These are phyloP conservation scores for Pezizomycotina sp. DNA, from an alignment of 2,329 filamentous ascomycete genomes.

Conservation along the genomic window DNA sequence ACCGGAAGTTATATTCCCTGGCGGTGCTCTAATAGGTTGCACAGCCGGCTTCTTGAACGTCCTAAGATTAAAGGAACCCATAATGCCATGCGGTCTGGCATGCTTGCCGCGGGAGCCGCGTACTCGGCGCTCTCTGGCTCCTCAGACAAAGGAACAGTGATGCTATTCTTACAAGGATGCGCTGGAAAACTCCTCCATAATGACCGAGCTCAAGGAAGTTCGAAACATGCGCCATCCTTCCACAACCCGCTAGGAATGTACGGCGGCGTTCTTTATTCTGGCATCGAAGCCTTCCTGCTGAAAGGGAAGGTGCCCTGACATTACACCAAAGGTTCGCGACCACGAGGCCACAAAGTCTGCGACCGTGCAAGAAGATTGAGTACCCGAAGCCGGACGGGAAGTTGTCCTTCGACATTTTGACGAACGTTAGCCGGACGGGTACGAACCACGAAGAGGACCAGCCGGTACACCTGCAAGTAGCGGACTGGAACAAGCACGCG, in stretches of 20 bases:
- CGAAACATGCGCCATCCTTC: conserved; percentile 98
- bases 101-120: conserved; percentile 84
- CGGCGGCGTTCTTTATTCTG: conserved; percentile 82
- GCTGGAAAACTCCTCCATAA: conserved; percentile 71
- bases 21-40: conserved; percentile 87
- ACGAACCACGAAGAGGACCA: conserved; percentile 99
- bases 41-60: conserved; percentile 94
- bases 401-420: conserved; percentile 90
- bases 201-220: conserved; percentile 86
- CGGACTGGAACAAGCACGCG: conserved; percentile 86
- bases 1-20: conserved; percentile 89
- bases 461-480: conserved; percentile 85
- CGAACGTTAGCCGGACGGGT: conserved; percentile 82
- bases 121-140: conserved; percentile 53
- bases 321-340: conserved; percentile 66
- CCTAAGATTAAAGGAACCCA: conserved; percentile 96
- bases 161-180: conserved; percentile 88
- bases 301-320: conserved; percentile 79
- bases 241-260: conserved; percentile 72
- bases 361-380: conserved; percentile 71
- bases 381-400: conserved; percentile 94
- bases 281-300: conserved; percentile 73
- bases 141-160: conserved; percentile 42
- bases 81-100: conserved; percentile 92
- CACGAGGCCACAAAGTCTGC: conserved; percentile 63